Base-by-base conservation (phyloP, 768 basidiomycete species). In the Mycena albidolilacea region DNA sequence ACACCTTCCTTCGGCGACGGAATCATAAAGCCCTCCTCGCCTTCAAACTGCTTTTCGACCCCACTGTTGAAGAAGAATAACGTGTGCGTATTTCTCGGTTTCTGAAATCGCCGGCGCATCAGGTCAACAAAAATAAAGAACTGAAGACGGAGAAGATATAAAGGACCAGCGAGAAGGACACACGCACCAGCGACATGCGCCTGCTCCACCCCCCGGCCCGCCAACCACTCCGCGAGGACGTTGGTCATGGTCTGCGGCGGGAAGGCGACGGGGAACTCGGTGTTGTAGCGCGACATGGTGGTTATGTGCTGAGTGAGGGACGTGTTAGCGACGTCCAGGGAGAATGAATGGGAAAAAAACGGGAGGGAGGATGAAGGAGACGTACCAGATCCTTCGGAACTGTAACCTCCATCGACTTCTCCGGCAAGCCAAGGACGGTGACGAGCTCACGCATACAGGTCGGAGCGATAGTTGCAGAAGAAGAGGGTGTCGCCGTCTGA, bases 21-120 rank as follows among this genome's bases (percentile, higher is more conserved):
- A 72, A 97, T 92, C 94, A 97, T 92, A 80, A 92, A 87, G 21
- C 97, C 87, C 75, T 90, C 86, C 23, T 55, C 23, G 54, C 9
- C 17, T 5, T 23, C 23, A 82, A 95, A 98, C 78, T 97, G 94
- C 80, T 97, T 95, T 86, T 97, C 97, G 41, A 96, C 91, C 67
- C 97, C 97, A 15, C 97, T 97, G 82, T 97, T 97, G 89, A 98
- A 97, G 90, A 97, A 97, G 87, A 97, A 97, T 98, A 67, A 98
- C 95, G 79, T 98, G 97, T 3, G 96, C 96, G 81, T 97, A 98
- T 84, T 98, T 97, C 81, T 97, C 97, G 5, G 43, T 44, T 7
- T 44, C 43, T 44, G 30, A 23, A 23, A 23, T 23, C 23, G 23
- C 23, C 23, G 23, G 23, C 23, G 23, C 23, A 23, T 23, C 23